Evolutionary conservation across 1,284 basidiomycete genomes (phyloP).

Genomic region (Cryptococcus floricola): DNA sequence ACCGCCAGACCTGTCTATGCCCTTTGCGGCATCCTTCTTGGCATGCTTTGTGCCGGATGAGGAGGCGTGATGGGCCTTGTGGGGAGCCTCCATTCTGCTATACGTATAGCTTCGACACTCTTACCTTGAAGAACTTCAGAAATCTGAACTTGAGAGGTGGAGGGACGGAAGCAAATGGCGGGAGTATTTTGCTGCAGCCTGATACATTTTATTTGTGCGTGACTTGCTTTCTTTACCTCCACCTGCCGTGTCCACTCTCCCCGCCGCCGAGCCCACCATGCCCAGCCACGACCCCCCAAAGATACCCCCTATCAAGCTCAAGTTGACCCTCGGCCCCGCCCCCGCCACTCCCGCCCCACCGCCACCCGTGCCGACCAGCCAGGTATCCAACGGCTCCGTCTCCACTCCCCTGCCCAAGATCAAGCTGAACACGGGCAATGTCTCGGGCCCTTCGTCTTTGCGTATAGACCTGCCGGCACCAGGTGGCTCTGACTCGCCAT

Average conservation of each 20-base stretch:
- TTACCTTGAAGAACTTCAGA: conserved; percentile 2
- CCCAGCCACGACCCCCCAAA: conserved; percentile 45
- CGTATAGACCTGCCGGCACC: not conserved
- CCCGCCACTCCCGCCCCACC: conserved; percentile 2
- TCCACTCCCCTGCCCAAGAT: not conserved
- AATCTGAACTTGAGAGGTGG: not conserved
- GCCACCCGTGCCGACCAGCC: conserved; percentile 3
- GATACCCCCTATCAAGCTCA: conserved; percentile 39
- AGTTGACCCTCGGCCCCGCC: conserved; percentile 16
- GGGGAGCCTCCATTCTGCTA: conserved; percentile 49
- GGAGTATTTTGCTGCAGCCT: not conserved
- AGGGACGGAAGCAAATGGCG: not conserved
- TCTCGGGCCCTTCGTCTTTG: conserved; percentile 8
- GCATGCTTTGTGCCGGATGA: conserved; percentile 69
- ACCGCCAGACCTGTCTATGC: conserved; percentile 56
- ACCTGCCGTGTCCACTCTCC: conserved; percentile 16
- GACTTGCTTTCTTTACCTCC: conserved; percentile 10
- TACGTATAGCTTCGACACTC: conserved; percentile 1
- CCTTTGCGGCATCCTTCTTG: conserved; percentile 66
- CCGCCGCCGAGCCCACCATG: not conserved
- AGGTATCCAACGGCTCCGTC: conserved; percentile 7
- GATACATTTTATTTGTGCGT: not conserved
- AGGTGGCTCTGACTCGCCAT: not conserved
- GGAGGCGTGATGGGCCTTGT: conserved; percentile 72
- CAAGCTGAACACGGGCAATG: not conserved